Evolutionary conservation across 805 yeast genomes (phyloP).

Genomic region (Priceomyces haplophilus): DNA sequence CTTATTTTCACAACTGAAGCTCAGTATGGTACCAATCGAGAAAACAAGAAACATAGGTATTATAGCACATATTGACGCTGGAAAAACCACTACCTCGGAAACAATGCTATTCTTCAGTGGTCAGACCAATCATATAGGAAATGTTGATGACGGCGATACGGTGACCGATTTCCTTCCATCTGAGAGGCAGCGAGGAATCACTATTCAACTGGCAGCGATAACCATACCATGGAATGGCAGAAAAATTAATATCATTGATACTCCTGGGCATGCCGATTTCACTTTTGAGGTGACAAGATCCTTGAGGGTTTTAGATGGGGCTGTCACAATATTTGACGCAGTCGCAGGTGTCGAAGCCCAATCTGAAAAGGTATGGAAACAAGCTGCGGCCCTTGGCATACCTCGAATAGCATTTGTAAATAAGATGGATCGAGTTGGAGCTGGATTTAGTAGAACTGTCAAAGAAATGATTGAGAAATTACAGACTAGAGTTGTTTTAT

Average conservation of each 20-base stretch:
- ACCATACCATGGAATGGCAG: constrained; percentile 80
- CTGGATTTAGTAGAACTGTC: constrained; percentile 89
- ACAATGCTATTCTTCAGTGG: constrained; percentile 92
- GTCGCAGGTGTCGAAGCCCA: constrained; percentile 99
- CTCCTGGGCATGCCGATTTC: constrained; percentile 98
- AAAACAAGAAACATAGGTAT: constrained; percentile 85
- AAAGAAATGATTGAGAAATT: constrained; percentile 76
- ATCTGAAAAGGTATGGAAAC: constrained; percentile 95
- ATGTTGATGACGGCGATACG: constrained; percentile 96
- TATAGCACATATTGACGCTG: constrained; percentile 99
- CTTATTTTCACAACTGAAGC: constrained; percentile 6
- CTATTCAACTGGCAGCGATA: constrained; percentile 95
- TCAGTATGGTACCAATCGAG: constrained; percentile 25
- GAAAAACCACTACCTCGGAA: constrained; percentile 97
- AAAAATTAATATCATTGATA: constrained; percentile 84
- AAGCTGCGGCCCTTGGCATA: constrained; percentile 62
- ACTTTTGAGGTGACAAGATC: constrained; percentile 92
- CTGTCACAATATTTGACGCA: constrained; percentile 87
- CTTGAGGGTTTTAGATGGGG: constrained; percentile 88
- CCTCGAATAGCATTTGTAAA: constrained; percentile 82
- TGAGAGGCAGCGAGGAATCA: constrained; percentile 89
- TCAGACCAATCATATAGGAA: constrained; percentile 72
- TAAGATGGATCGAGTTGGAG: constrained; percentile 96
- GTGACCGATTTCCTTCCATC: constrained; percentile 90
- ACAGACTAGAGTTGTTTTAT: constrained; percentile 66